Conservation (phyloP, 108 stramenopile genomes). For the Parmales sp. region DNA sequence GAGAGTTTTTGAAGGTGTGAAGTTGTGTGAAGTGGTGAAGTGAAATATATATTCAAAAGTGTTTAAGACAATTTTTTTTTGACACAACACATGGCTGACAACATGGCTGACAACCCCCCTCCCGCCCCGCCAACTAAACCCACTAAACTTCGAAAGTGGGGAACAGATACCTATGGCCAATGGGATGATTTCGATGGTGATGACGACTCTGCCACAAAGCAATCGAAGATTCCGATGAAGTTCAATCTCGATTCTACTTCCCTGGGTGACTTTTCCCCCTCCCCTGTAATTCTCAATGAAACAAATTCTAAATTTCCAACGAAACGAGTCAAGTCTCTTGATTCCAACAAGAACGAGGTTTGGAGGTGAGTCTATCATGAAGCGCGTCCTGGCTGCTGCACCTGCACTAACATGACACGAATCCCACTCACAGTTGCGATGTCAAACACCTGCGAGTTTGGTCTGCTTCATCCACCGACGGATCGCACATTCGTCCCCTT, state of each 20-base stretch:
- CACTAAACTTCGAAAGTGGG: not conserved
- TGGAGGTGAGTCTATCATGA: too few species aligned
- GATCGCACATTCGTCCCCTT: not conserved
- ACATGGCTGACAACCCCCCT: not conserved
- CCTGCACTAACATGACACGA: too few species aligned
- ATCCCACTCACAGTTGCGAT: too few species aligned
- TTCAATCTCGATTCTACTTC: not conserved
- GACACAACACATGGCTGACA: not conserved
- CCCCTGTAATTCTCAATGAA: not conserved
- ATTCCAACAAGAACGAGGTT: not conserved
- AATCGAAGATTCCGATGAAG: not conserved
- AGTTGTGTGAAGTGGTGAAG: not conserved
- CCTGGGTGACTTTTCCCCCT: too few species aligned
- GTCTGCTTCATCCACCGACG: not conserved
- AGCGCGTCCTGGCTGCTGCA: too few species aligned
- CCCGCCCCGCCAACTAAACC: too few species aligned
- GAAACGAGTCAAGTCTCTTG: not conserved
- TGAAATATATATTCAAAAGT: not conserved
- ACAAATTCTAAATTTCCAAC: not conserved
- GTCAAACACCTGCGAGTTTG: not conserved
- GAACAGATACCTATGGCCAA: not conserved
- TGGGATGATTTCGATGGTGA: not conserved
- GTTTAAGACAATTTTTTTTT: not conserved
- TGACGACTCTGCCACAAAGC: not conserved
- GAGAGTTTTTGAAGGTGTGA: not conserved